Percentiles rank a stretch among this genome's conserved stretches.
Conservation (phyloP, 208 protist genomes). For the Trypanosomatidae sp. region DNA sequence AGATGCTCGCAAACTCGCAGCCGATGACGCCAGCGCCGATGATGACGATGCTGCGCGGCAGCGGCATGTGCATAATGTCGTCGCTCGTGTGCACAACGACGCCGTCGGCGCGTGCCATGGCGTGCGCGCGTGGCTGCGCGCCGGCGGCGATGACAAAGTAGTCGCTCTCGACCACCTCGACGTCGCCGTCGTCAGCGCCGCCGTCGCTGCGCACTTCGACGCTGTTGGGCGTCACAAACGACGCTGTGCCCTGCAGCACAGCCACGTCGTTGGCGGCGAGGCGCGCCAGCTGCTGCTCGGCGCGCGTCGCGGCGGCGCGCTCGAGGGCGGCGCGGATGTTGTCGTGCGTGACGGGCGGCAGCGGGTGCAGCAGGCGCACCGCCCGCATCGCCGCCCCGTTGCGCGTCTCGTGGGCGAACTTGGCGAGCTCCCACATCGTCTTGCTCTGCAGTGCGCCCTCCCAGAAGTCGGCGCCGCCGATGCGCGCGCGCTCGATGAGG, state of each 20-base stretch:
- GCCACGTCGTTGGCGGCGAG: slow-evolving; percentile 30
- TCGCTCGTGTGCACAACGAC: slow-evolving; percentile 81
- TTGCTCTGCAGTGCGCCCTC: slow-evolving; percentile 85
- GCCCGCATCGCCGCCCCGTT: slow-evolving; percentile 33
- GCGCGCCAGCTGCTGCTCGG: slow-evolving; percentile 54
- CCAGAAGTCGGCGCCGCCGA: slow-evolving; percentile 85
- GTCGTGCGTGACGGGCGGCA: slow-evolving; percentile 37
- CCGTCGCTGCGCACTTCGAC: slow-evolving; percentile 15
- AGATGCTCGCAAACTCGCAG: slow-evolving; percentile 88
- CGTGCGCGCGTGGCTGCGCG: slow-evolving; percentile 59
- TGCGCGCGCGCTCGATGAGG: slow-evolving; percentile 56
- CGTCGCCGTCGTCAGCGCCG: slow-evolving; percentile 8
- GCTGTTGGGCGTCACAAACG: slow-evolving; percentile 31
- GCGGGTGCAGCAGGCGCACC: slow-evolving; percentile 23
- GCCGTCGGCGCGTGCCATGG: slow-evolving; percentile 52
- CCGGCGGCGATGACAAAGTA: slow-evolving; percentile 86
- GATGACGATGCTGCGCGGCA: slow-evolving; percentile 83
- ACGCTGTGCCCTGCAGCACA: slow-evolving; percentile 25
- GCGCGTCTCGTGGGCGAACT: slow-evolving; percentile 45
- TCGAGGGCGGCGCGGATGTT: slow-evolving; percentile 45
- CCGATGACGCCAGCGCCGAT: slow-evolving; percentile 88
- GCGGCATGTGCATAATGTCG: slow-evolving; percentile 74
- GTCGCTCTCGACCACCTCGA: slow-evolving; percentile 47
- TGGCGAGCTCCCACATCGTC: slow-evolving; percentile 86
- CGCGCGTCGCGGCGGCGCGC: slow-evolving; percentile 39